A percentile compares a stretch with the other conserved stretches of the same genome.
Evolutionary conservation across 2,329 filamentous ascomycete genomes (phyloP).

Genomic region (Phialophora expanda): DNA sequence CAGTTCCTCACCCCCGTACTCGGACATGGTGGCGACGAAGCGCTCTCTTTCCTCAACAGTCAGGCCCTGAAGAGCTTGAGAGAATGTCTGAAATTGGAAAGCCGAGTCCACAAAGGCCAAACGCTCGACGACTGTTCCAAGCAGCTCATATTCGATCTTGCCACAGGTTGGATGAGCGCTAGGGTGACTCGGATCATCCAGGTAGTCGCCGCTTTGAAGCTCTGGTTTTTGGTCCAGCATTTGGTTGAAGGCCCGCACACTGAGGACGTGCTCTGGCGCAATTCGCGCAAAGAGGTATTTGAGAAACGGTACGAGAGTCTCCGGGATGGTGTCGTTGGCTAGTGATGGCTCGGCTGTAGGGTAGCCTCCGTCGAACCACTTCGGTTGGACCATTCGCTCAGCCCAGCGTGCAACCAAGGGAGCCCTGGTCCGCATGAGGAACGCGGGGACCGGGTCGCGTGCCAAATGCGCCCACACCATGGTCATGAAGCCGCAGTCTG

Average conservation of each 20-base stretch:
- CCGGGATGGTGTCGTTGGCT: background rate
- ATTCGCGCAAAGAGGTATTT: conserved; percentile 2
- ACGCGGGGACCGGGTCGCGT: conserved; percentile 1
- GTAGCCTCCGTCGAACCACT: conserved; percentile 6
- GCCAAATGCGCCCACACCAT: conserved; percentile 11
- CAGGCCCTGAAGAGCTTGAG: background rate
- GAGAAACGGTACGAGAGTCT: conserved; percentile 4
- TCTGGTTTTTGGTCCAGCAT: background rate
- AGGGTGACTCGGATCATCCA: background rate
- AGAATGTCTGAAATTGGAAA: background rate
- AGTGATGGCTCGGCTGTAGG: background rate
- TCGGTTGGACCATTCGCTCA: background rate
- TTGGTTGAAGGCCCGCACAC: conserved; percentile 6
- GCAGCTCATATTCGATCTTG: background rate
- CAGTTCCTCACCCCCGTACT: background rate
- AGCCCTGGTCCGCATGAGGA: conserved; percentile 10
- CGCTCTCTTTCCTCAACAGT: background rate
- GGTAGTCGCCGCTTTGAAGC: background rate
- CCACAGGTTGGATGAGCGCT: background rate
- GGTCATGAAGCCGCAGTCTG: conserved; percentile 3
- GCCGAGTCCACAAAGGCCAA: background rate
- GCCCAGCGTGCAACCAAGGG: conserved; percentile 3
- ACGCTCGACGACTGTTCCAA: background rate
- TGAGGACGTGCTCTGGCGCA: background rate
- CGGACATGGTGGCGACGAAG: background rate